Conservation (phyloP, 495 filamentous ascomycete species). For the Hypoxylon lenormandii region DNA sequence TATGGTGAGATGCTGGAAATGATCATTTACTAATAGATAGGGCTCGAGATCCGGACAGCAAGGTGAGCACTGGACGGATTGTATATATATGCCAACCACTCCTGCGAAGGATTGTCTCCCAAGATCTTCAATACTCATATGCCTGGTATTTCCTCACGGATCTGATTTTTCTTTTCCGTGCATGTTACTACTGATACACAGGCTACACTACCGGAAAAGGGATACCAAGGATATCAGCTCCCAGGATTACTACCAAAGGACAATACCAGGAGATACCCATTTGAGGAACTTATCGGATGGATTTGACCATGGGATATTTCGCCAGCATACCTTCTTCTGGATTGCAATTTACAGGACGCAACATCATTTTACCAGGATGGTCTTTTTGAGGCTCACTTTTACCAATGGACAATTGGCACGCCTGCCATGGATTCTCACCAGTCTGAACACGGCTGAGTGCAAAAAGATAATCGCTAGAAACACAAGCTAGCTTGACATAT, state of each 20-base stretch:
- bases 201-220: constrained; percentile 19
- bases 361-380: constrained; percentile 13
- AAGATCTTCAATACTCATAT: constrained; percentile 39
- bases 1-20: constrained; percentile 49
- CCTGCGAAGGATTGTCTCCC: constrained; percentile 53
- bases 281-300: constrained; percentile 20
- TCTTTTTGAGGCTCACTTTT: constrained; percentile 9
- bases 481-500: constrained; percentile 18
- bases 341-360: constrained; percentile 28
- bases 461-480: constrained; percentile 23
- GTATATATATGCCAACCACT: constrained; percentile 60
- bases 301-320: constrained; percentile 23
- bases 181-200: constrained; percentile 43
- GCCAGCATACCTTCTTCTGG: constrained; percentile 11
- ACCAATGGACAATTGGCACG: constrained; percentile 33
- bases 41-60: constrained; percentile 61
- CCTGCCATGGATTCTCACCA: constrained; percentile 44
- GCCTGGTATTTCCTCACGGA: constrained; percentile 44
- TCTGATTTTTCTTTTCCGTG: constrained; percentile 24
- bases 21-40: constrained; percentile 52
- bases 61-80: constrained; percentile 63
- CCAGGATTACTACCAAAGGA: constrained; percentile 29
- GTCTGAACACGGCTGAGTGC: constrained; percentile 29
- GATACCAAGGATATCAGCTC: constrained; percentile 6
- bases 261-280: constrained; percentile 5